A percentile compares a stretch with the other conserved stretches of the same genome.
phyloP scores from a whole-genome alignment of 2,329 filamentous ascomycete genomes.

The Hymenoscyphus occultus region DNA sequence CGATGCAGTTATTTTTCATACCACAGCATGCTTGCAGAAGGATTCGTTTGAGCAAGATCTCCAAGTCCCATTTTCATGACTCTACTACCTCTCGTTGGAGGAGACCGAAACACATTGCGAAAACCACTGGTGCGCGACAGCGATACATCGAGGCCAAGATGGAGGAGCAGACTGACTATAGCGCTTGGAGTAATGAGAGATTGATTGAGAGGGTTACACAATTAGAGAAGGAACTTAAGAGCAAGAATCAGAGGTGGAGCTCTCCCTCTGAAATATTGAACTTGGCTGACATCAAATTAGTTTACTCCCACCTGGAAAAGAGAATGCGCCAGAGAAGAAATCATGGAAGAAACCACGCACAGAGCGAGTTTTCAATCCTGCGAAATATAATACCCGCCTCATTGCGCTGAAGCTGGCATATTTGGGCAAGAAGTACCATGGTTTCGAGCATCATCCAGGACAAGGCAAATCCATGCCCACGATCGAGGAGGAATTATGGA shows the following conservation, averaged over 20 bases:
- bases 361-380: conserved; percentile 59
- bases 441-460: conserved; percentile 80
- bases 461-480: conserved; percentile 69
- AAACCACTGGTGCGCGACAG: not conserved
- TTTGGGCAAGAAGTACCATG: conserved; percentile 85
- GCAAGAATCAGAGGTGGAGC: conserved; percentile 40
- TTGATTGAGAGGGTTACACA: conserved; percentile 66
- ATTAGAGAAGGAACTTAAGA: conserved; percentile 63
- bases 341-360: conserved; percentile 36
- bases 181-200: conserved; percentile 63
- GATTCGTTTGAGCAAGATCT: conserved; percentile 13
- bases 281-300: not conserved
- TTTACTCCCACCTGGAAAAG: conserved; percentile 1
- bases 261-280: conserved; percentile 12
- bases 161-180: conserved; percentile 48
- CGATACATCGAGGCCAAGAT: conserved; percentile 13
- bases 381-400: conserved; percentile 75
- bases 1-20: conserved; percentile 5
- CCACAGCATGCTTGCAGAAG: conserved; percentile 8
- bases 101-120: conserved; percentile 16
- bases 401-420: conserved; percentile 95
- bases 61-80: conserved; percentile 15
- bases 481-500: conserved; percentile 92
- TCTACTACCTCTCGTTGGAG: conserved; percentile 22
- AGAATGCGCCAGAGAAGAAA: conserved; percentile 38